Evolutionary conservation across 805 yeast genomes (phyloP).

Genomic region (Ogataea neopini): DNA sequence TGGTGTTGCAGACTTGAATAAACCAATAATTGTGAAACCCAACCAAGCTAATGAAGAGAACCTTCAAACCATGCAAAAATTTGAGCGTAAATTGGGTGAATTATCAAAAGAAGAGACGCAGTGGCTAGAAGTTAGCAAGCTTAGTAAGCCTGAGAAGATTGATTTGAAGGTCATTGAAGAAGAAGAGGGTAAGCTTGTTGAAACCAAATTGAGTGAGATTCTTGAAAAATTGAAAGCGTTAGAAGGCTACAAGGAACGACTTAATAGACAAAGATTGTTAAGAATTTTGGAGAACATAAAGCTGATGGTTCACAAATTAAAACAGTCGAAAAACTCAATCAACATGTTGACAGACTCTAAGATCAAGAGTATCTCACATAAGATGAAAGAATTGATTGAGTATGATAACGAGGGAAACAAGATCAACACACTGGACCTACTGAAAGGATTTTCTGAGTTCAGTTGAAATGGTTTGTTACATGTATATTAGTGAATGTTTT

Average conservation of each 20-base stretch:
- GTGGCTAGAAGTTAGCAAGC: slow-evolving; percentile 39
- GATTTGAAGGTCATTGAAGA: slow-evolving; percentile 14
- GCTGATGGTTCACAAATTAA: slow-evolving; percentile 30
- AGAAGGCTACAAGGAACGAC: slow-evolving; percentile 12
- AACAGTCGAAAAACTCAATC: slow-evolving; percentile 26
- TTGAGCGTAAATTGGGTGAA: slow-evolving; percentile 43
- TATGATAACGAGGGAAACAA: slow-evolving; percentile 26
- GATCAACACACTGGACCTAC: slow-evolving; percentile 34
- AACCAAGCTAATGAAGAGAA: slow-evolving; percentile 63
- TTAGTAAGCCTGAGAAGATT: slow-evolving; percentile 12
- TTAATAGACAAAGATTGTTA: slow-evolving; percentile 14
- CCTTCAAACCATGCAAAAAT: slow-evolving; percentile 45
- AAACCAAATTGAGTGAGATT: slow-evolving; percentile 19
- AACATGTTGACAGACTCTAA: slow-evolving; percentile 23
- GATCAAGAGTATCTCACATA: slow-evolving; percentile 23
- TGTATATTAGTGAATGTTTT: slow-evolving; percentile 18
- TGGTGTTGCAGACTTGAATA: slow-evolving; percentile 29
- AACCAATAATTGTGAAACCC: slow-evolving; percentile 43
- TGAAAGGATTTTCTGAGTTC: slow-evolving; percentile 35
- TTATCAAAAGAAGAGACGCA: slow-evolving; percentile 47
- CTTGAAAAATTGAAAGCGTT: slow-evolving; percentile 15
- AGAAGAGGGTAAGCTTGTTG: slow-evolving; percentile 7
- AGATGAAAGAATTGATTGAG: slow-evolving; percentile 24
- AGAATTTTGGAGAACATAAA: slow-evolving; percentile 40
- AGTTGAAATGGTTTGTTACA: slow-evolving; percentile 4